These are phyloP conservation scores for Ramaria sp. DNA, from an alignment of 768 basidiomycete species.

Conservation along the genomic window DNA sequence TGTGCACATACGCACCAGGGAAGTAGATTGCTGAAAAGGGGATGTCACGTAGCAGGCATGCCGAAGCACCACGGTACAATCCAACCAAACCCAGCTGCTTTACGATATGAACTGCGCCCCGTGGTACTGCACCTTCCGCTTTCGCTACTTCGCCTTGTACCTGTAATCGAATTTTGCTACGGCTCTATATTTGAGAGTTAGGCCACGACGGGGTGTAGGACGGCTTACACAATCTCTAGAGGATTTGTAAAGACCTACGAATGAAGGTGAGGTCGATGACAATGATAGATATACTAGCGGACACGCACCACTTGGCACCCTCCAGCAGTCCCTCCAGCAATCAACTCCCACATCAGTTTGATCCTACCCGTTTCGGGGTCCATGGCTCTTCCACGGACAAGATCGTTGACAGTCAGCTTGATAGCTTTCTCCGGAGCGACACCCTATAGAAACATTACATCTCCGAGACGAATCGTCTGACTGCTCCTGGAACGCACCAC, in stretches of 20 bases:
- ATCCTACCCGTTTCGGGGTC: conserved; percentile 97
- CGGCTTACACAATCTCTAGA: conserved; percentile 80
- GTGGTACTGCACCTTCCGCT: conserved; percentile 64
- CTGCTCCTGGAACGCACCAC: conserved; percentile 39
- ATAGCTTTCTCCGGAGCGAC: conserved; percentile 97
- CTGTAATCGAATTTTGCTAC: conserved; percentile 85
- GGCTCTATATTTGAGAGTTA: background rate
- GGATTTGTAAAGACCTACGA: conserved; percentile 92
- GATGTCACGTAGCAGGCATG: conserved; percentile 90
- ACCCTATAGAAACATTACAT: conserved; percentile 38
- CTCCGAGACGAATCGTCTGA: background rate
- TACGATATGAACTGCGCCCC: conserved; percentile 87
- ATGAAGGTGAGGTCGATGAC: background rate
- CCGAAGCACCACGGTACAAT: conserved; percentile 85
- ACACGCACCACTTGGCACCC: conserved; percentile 91
- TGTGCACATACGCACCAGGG: conserved; percentile 23
- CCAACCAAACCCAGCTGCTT: conserved; percentile 88
- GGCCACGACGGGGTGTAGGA: background rate
- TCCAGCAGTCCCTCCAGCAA: conserved; percentile 89
- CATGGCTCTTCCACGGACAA: conserved; percentile 71
- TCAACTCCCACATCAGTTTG: conserved; percentile 77
- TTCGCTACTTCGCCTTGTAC: conserved; percentile 94
- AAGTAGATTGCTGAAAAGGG: conserved; percentile 96
- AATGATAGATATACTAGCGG: conserved; percentile 9
- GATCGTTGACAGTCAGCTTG: conserved; percentile 93